Evolutionary conservation across 495 filamentous ascomycete species (phyloP).

Genomic region (Acidomyces sp.): DNA sequence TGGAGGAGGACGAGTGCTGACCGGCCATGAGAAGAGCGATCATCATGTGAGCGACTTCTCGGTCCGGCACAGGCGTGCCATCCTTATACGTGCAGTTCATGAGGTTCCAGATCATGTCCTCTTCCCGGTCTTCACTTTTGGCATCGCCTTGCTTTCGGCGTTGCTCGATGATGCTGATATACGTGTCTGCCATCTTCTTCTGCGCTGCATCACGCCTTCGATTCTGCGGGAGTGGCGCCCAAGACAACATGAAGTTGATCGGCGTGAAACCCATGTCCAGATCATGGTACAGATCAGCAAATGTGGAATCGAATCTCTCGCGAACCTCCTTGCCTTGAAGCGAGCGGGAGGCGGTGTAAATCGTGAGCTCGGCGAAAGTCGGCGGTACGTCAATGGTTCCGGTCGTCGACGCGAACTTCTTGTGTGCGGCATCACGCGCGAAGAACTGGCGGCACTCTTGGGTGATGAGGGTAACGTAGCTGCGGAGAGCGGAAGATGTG

Average conservation of each 20-base stretch:
- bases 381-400: constrained; percentile 42
- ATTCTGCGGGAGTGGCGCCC: constrained; percentile 50
- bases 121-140: constrained; percentile 22
- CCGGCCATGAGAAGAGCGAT: constrained; percentile 55
- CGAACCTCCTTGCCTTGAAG: constrained; percentile 55
- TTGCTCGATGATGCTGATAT: constrained; percentile 46
- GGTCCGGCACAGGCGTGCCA: constrained; percentile 45
- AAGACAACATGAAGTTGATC: constrained; percentile 54
- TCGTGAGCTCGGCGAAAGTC: constrained; percentile 48
- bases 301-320: constrained; percentile 45
- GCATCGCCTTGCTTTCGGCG: constrained; percentile 27
- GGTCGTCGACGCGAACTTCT: constrained; percentile 36
- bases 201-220: constrained; percentile 46
- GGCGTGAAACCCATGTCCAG: constrained; percentile 53
- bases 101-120: constrained; percentile 59
- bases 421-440: constrained; percentile 10
- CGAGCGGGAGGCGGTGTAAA: constrained; percentile 53
- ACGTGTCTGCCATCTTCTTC: constrained; percentile 43
- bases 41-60: constrained; percentile 55
- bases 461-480: constrained; percentile 46
- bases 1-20: constrained; percentile 50
- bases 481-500: constrained; percentile 47
- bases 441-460: constrained; percentile 41
- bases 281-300: constrained; percentile 52
- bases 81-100: constrained; percentile 53